These are phyloP conservation scores for Calonectria leucothoes DNA, from an alignment of 2,329 filamentous ascomycete species.

Conservation along the genomic window DNA sequence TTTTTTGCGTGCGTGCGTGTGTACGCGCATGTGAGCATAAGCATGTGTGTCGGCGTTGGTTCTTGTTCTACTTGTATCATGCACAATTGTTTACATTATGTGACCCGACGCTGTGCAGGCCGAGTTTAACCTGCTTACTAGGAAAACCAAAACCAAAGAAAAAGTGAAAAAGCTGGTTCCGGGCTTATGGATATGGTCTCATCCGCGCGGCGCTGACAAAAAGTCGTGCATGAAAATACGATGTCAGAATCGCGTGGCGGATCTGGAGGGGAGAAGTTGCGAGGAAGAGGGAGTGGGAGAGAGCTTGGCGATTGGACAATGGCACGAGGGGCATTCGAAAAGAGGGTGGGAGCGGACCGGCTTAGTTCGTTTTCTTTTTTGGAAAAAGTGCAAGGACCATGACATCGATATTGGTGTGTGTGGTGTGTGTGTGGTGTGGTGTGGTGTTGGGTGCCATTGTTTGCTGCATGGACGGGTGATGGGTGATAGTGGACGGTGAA, in stretches of 20 bases:
- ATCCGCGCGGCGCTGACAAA: constrained; percentile 2
- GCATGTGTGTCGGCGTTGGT: background rate
- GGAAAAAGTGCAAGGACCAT: background rate
- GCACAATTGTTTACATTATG: background rate
- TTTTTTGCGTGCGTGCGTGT: background rate
- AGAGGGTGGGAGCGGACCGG: constrained; percentile 12
- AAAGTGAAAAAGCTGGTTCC: background rate
- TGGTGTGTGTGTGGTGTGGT: too few relatives aligned
- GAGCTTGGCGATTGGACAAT: constrained; percentile 19
- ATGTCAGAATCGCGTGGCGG: constrained; percentile 24
- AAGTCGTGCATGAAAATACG: constrained; percentile 17
- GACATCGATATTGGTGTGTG: background rate
- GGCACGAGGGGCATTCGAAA: constrained; percentile 8
- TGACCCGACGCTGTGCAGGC: background rate
- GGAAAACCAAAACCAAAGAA: background rate
- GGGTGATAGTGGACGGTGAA: constrained; percentile 10
- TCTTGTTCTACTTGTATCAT: background rate
- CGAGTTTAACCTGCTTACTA: background rate
- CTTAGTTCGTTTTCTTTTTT: constrained; percentile 12
- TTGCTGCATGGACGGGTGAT: background rate
- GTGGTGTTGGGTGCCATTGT: background rate
- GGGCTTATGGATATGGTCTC: background rate
- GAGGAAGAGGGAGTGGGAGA: constrained; percentile 15
- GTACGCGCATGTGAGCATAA: background rate
- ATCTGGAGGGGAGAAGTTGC: constrained; percentile 14